Conservation (phyloP, 2,329 filamentous ascomycete genomes). For the Colletotrichum incanum region DNA sequence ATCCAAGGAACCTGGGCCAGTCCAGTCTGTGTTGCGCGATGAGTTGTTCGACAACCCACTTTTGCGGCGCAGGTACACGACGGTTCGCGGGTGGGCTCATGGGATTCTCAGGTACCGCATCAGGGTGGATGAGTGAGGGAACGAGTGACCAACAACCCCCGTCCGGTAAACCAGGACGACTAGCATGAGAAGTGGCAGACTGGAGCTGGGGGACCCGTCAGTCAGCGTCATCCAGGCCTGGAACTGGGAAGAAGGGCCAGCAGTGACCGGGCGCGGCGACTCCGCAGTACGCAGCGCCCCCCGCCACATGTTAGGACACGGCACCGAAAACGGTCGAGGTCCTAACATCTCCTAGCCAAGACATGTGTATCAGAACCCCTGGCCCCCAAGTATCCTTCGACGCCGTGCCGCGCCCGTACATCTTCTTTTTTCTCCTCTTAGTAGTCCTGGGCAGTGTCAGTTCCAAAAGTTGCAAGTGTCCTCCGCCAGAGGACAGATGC, state of each 20-base stretch:
- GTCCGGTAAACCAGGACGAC: background rate
- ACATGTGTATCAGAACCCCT: constrained; percentile 9
- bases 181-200: background rate
- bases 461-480: constrained; percentile 10
- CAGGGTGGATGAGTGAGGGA: background rate
- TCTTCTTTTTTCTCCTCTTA: background rate
- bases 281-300: constrained; percentile 31
- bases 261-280: constrained; percentile 16
- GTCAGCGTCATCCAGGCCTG: constrained; percentile 34
- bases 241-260: constrained; percentile 21
- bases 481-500: background rate
- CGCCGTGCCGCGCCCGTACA: constrained; percentile 24
- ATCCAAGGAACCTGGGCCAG: background rate
- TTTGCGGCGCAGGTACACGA: constrained; percentile 9
- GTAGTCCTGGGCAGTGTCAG: background rate
- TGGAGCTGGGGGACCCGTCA: constrained; percentile 37
- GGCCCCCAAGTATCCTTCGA: background rate
- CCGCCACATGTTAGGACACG: constrained; percentile 37
- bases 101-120: background rate
- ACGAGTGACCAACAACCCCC: background rate
- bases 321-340: background rate
- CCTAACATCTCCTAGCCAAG: constrained; percentile 1
- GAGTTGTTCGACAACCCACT: constrained; percentile 1
- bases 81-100: background rate
- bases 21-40: background rate